A percentile compares a stretch with the other conserved stretches of the same genome.
Evolutionary conservation across 768 basidiomycete genomes (phyloP).

Genomic region (Coprinopsis sp.): DNA sequence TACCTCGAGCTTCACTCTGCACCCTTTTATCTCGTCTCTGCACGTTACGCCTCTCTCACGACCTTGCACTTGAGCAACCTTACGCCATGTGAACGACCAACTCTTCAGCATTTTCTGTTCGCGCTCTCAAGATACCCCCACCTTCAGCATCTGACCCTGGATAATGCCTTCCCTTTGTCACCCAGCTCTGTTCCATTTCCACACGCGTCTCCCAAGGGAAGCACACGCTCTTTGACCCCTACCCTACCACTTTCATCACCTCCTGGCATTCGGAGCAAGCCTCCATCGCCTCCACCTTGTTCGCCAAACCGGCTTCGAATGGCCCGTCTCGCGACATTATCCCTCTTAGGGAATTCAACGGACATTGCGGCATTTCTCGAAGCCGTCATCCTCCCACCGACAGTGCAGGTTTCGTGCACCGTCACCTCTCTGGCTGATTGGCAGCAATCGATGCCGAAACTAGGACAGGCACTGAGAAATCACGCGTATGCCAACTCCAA

Average conservation of each 20-base stretch:
- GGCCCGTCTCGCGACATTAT: slow-evolving; percentile 24
- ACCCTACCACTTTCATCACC: slow-evolving; percentile 4
- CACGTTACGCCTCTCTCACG: slow-evolving; percentile 31
- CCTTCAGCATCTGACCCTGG: slow-evolving; percentile 31
- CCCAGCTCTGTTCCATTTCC: slow-evolving; percentile 12
- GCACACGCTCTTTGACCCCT: slow-evolving; percentile 1
- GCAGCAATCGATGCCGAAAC: slow-evolving; percentile 22
- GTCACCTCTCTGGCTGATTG: slow-evolving; percentile 25
- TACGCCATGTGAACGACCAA: slow-evolving; percentile 32
- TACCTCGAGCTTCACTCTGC: slow-evolving; percentile 32
- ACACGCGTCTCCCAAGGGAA: not conserved
- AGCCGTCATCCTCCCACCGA: slow-evolving; percentile 24
- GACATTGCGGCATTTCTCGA: slow-evolving; percentile 28
- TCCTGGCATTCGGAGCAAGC: not conserved
- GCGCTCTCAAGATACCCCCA: slow-evolving; percentile 28
- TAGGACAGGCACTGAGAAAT: slow-evolving; percentile 22
- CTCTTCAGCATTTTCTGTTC: slow-evolving; percentile 27
- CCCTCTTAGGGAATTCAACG: slow-evolving; percentile 27
- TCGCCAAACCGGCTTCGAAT: slow-evolving; percentile 16
- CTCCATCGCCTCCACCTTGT: slow-evolving; percentile 7
- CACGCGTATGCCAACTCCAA: slow-evolving; percentile 18
- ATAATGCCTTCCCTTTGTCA: slow-evolving; percentile 30
- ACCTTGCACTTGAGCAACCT: slow-evolving; percentile 33
- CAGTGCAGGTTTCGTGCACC: slow-evolving; percentile 20
- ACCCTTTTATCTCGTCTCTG: slow-evolving; percentile 34